Evolutionary conservation across 495 filamentous ascomycete species (phyloP).

Genomic region (Mycothermus thermophilus): DNA sequence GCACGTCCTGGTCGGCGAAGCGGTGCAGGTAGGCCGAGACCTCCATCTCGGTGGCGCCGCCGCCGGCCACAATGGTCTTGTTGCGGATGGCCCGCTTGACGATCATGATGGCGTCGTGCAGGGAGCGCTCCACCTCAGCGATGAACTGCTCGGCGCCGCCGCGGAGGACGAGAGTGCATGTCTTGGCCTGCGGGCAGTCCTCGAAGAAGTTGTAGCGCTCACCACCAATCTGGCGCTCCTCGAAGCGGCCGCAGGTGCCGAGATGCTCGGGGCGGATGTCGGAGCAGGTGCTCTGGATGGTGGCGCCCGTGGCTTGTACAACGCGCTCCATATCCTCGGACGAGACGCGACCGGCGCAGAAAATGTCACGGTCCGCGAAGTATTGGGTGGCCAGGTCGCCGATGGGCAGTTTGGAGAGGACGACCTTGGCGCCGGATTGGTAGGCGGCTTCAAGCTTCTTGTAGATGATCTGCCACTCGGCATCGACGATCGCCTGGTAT

Average conservation of each 20-base stretch:
- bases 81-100: conserved; percentile 94
- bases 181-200: conserved; percentile 87
- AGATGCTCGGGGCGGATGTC: conserved; percentile 84
- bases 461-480: conserved; percentile 99
- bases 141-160: conserved; percentile 98
- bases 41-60: conserved; percentile 95
- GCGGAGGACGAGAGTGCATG: conserved; percentile 87
- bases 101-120: conserved; percentile 99
- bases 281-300: conserved; percentile 88
- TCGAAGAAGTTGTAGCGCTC: conserved; percentile 98
- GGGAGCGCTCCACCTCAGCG: conserved; percentile 88
- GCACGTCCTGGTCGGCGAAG: conserved; percentile 81
- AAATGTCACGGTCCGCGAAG: conserved; percentile 95
- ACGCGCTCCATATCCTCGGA: conserved; percentile 94
- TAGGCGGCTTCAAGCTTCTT: conserved; percentile 92
- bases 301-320: conserved; percentile 83
- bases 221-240: conserved; percentile 91
- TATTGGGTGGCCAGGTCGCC: conserved; percentile 96
- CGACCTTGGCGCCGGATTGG: conserved; percentile 90
- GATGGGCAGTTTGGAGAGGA: conserved; percentile 92
- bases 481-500: conserved; percentile 98
- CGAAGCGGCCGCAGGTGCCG: conserved; percentile 79
- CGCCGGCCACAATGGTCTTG: conserved; percentile 84
- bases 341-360: conserved; percentile 90
- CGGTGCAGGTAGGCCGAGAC: conserved; percentile 81